Evolutionary conservation across 139 green algal species (phyloP), one percentile per base, ranked within the genome.

Genomic region (Closterium sp.): DNA sequence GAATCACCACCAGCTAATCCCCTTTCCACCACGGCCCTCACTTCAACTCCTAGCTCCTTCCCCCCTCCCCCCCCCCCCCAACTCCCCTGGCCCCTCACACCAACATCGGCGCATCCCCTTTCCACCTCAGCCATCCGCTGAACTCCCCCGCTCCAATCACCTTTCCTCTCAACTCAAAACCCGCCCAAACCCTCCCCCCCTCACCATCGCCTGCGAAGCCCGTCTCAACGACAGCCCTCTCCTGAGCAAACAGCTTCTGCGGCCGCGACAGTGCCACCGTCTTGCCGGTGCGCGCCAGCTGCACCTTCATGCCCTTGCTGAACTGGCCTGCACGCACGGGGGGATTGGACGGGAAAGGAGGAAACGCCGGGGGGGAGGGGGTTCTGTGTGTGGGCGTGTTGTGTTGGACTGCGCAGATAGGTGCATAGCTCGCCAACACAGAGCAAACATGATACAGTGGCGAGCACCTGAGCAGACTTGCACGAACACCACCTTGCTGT

Each of bases 171-270:
- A 16, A 32, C 19, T 28, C 83, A 21, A 25, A 86, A 19, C 0
- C 28, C 83, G 21, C 83, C 4, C 8, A 2, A 21, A 9, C 81
- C 81, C 81, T 19, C 4, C 21, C 3, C 81, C 81, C 9, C 34
- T 1, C 35, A 94, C 92, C 92, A 69, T 97, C 96, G 9, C 96
- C 95, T 30, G 96, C 96, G 87, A 95, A 97, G 32, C 95, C 96
- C 31, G 96, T 94, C 85, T 97, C 94, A 30, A 96, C 84, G 1
- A 84, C 81, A 9, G 34, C 34, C 19, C 90, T 84, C 28, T 96
- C 94, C 89, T 96, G 90, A 32, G 95, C 96, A 92, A 98, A 97
- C 95, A 98, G 95, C 89, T 96, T 96, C 95, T 97, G 95, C 10
- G 96, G 96, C 0, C 95, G 93, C 3, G 94, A 94, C 69, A 97